Percentiles rank a stretch among this genome's conserved stretches.
phyloP scores from a whole-genome alignment of 192 early-diverging fungal species.

The Backusella circina region DNA sequence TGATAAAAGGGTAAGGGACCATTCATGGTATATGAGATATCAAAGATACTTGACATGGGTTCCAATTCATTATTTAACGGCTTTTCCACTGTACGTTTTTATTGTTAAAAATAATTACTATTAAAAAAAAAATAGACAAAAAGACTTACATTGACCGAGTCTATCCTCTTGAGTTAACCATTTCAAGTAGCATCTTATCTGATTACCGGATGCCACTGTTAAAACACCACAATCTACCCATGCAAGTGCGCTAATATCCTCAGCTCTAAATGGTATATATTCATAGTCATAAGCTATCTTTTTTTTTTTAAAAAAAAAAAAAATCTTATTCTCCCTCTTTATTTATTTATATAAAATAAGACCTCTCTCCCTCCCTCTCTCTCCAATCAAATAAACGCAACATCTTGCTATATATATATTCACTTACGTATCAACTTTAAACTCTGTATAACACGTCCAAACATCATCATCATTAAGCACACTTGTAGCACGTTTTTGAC shows the following conservation, averaged over 20 bases:
- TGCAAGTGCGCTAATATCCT: constrained; percentile 42
- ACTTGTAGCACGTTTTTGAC: constrained; percentile 47
- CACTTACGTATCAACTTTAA: constrained; percentile 48
- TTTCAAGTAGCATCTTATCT: constrained; percentile 58
- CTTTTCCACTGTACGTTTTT: background rate
- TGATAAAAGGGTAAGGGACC: constrained; percentile 73
- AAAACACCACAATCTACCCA: constrained; percentile 60
- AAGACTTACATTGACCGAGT: constrained; percentile 29
- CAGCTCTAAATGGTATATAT: constrained; percentile 14
- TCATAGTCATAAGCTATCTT: background rate
- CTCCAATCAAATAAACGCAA: background rate
- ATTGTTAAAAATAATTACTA: constrained; percentile 2
- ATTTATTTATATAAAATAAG: background rate
- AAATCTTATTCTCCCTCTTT: background rate
- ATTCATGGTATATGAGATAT: constrained; percentile 47
- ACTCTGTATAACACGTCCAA: constrained; percentile 55
- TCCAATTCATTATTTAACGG: constrained; percentile 19
- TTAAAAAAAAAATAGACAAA: background rate
- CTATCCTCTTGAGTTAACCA: constrained; percentile 57
- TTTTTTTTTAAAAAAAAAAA: too few relatives aligned
- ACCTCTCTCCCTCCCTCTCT: background rate
- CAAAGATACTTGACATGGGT: constrained; percentile 46
- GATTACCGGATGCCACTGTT: constrained; percentile 49
- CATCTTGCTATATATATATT: background rate
- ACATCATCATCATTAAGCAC: constrained; percentile 26